These are phyloP conservation scores for Wickerhamiella siamensis DNA, from an alignment of 805 yeast genomes.

Conservation along the genomic window DNA sequence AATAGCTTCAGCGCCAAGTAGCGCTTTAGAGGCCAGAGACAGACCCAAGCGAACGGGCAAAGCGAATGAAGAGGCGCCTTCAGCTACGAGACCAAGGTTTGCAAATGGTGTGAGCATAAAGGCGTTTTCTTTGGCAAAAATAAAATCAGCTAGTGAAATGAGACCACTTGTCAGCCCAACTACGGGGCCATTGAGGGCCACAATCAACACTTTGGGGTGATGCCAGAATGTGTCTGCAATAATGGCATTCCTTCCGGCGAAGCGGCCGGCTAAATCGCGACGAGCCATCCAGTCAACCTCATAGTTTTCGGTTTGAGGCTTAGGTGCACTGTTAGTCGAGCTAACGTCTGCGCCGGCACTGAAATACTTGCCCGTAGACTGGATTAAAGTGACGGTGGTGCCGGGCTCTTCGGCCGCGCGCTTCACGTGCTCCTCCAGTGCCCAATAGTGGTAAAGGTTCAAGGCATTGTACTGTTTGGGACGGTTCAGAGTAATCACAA, in stretches of 20 bases:
- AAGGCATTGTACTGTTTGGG: conserved; percentile 55
- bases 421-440: conserved; percentile 43
- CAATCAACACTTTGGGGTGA: conserved; percentile 56
- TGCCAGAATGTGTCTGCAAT: conserved; percentile 53
- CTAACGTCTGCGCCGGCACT: conserved; percentile 74
- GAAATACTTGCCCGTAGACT: conserved; percentile 60
- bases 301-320: neutral
- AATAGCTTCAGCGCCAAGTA: conserved; percentile 55
- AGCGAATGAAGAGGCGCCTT: conserved; percentile 62
- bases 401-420: conserved; percentile 47
- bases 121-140: conserved; percentile 48
- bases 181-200: conserved; percentile 77
- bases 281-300: conserved; percentile 11
- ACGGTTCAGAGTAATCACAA: conserved; percentile 51
- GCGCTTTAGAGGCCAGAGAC: conserved; percentile 57
- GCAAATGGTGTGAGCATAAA: conserved; percentile 63
- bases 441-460: conserved; percentile 35
- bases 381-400: conserved; percentile 51
- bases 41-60: conserved; percentile 57
- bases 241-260: conserved; percentile 57
- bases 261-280: conserved; percentile 37
- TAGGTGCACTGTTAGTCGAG: conserved; percentile 7
- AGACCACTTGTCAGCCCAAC: conserved; percentile 66
- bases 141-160: conserved; percentile 60
- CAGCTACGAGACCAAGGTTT: conserved; percentile 68